Conservation (phyloP, 1,284 basidiomycete genomes). For the Trichosporon coremiiforme region DNA sequence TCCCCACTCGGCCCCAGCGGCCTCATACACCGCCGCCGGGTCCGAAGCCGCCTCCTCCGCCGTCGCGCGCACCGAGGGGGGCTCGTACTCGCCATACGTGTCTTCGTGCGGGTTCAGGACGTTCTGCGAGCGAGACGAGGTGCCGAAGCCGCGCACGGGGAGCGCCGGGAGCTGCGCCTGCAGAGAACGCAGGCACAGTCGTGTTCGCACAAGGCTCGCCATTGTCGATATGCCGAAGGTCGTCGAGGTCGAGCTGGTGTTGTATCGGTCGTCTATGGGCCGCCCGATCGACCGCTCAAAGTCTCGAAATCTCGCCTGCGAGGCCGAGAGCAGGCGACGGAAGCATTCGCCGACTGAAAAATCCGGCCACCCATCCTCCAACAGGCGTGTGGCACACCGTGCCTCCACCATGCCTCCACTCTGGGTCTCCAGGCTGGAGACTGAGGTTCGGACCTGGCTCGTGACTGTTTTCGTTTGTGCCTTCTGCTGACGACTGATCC, state of each 20-base stretch:
- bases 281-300: conserved; percentile 15
- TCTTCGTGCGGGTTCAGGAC: conserved; percentile 18
- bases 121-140: conserved; percentile 14
- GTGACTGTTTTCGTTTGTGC: background rate
- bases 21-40: conserved; percentile 11
- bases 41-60: conserved; percentile 16
- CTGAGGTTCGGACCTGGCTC: background rate
- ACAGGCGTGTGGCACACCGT: conserved; percentile 16
- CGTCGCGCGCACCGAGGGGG: background rate
- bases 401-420: background rate
- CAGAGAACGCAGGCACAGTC: background rate
- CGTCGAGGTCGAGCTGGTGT: background rate
- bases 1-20: background rate
- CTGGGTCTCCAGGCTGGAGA: background rate
- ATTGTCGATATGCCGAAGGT: no score
- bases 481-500: background rate
- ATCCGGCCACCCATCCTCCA: background rate
- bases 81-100: background rate
- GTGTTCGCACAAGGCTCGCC: conserved; percentile 1
- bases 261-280: background rate
- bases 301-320: conserved; percentile 25
- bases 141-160: background rate
- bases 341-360: conserved; percentile 18
- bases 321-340: background rate
- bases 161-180: no score